Evolutionary conservation across 495 filamentous ascomycete genomes (phyloP).

Genomic region (Glarea lozoyensis): DNA sequence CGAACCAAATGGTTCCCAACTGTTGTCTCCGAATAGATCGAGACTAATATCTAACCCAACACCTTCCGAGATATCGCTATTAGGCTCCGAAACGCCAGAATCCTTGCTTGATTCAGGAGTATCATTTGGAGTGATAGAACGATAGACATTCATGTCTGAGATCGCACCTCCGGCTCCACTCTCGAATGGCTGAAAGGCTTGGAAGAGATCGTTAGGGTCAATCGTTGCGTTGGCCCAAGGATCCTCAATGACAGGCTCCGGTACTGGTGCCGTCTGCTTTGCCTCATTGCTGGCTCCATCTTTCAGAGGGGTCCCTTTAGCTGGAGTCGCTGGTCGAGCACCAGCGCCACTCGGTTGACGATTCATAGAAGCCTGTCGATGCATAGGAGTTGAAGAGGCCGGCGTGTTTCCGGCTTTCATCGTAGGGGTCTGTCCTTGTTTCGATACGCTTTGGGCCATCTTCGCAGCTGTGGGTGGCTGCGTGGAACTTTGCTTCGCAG

Average conservation of each 20-base stretch:
- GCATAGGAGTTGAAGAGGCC: slow-evolving; percentile 32
- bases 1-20: slow-evolving; percentile 29
- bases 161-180: slow-evolving; percentile 31
- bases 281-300: slow-evolving; percentile 5
- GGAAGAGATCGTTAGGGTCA: slow-evolving; percentile 36
- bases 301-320: slow-evolving; percentile 10
- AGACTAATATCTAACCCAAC: slow-evolving; percentile 26
- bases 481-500: background rate
- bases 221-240: slow-evolving; percentile 32
- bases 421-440: slow-evolving; percentile 32
- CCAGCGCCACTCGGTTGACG: slow-evolving; percentile 32
- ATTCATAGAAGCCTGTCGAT: slow-evolving; percentile 38
- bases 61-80: slow-evolving; percentile 42
- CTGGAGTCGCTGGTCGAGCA: slow-evolving; percentile 13
- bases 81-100: slow-evolving; percentile 41
- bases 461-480: slow-evolving; percentile 1
- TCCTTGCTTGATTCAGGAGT: slow-evolving; percentile 49
- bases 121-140: slow-evolving; percentile 42
- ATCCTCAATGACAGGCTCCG: slow-evolving; percentile 19
- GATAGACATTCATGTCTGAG: slow-evolving; percentile 37
- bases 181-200: slow-evolving; percentile 24
- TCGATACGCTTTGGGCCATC: slow-evolving; percentile 25
- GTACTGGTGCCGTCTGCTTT: background rate
- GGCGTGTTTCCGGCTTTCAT: slow-evolving; percentile 24
- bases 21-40: slow-evolving; percentile 31